Evolutionary conservation across 495 filamentous ascomycete genomes (phyloP).

Genomic region (Parachaetomium inaequale): DNA sequence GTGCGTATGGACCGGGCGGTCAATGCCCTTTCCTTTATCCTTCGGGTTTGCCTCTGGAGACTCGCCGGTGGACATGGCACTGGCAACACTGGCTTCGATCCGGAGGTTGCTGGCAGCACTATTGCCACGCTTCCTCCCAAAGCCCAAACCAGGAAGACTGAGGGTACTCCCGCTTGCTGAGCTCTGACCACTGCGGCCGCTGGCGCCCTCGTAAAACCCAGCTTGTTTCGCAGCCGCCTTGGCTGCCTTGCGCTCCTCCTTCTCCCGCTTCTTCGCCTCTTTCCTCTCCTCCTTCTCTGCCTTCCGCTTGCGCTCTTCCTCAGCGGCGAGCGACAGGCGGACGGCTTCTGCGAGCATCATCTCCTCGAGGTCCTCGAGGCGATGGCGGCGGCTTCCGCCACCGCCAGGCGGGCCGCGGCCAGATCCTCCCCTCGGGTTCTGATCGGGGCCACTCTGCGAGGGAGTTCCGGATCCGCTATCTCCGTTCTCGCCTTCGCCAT

Average conservation of each 20-base stretch:
- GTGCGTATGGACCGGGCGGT: constrained; percentile 43
- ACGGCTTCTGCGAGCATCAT: constrained; percentile 99
- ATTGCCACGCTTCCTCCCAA: constrained; percentile 53
- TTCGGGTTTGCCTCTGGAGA: constrained; percentile 26
- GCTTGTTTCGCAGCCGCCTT: constrained; percentile 58
- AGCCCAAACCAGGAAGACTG: constrained; percentile 43
- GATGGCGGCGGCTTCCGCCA: constrained; percentile 53
- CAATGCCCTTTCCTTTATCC: constrained; percentile 81
- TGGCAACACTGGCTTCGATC: constrained; percentile 41
- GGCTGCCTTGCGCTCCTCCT: constrained; percentile 74
- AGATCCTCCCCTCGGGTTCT: constrained; percentile 15
- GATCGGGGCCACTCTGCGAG: constrained; percentile 27
- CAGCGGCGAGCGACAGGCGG: constrained; percentile 76
- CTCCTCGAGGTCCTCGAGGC: constrained; percentile 87
- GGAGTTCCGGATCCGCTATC: constrained; percentile 31
- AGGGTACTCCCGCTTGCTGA: constrained; percentile 52
- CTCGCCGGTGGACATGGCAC: constrained; percentile 26
- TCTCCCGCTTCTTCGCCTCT: constrained; percentile 73
- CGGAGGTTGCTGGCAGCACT: constrained; percentile 50
- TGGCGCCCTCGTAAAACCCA: constrained; percentile 42
- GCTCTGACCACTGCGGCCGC: constrained; percentile 37
- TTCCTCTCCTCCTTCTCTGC: constrained; percentile 68
- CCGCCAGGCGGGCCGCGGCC: constrained; percentile 17
- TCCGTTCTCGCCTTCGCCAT: constrained; percentile 30
- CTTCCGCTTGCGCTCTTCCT: constrained; percentile 81